phyloP scores from a whole-genome alignment of 371 early-diverging fungal species.

The Lichtheimia hyalospora region DNA sequence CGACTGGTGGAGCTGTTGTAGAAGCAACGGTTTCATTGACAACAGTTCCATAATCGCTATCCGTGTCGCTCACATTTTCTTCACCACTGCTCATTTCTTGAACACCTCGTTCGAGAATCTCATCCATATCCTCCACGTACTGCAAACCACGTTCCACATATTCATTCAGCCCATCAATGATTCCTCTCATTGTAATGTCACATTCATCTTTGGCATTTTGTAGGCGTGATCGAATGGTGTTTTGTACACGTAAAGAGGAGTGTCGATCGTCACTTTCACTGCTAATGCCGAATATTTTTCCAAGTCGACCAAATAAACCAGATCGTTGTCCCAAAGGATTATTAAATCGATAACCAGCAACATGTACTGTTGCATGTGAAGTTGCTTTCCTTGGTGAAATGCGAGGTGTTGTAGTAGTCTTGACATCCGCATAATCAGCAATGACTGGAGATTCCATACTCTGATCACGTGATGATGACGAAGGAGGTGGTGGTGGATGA shows the following conservation, averaged over 20 bases:
- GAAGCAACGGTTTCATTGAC: not conserved
- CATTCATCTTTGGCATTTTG: constrained; percentile 46
- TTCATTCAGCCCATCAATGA: constrained; percentile 73
- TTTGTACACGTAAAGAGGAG: constrained; percentile 16
- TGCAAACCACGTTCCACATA: constrained; percentile 68
- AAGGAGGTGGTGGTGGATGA: not conserved
- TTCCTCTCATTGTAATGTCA: constrained; percentile 55
- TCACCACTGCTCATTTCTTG: constrained; percentile 22
- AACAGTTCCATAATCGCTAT: not conserved
- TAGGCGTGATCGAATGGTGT: constrained; percentile 35
- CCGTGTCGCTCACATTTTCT: constrained; percentile 6
- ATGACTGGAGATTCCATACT: no score
- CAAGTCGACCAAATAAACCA: constrained; percentile 20
- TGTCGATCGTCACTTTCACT: constrained; percentile 14
- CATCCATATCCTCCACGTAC: constrained; percentile 54
- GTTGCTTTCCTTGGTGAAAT: not conserved
- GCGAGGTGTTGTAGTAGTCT: no score
- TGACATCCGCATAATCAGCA: no score
- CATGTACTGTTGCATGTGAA: constrained; percentile 1
- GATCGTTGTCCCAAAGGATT: constrained; percentile 14
- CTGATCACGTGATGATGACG: no score
- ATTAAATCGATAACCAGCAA: constrained; percentile 20
- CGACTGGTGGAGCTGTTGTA: not conserved
- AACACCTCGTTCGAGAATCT: constrained; percentile 20
- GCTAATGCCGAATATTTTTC: constrained; percentile 13